phyloP scores from a whole-genome alignment of 176 grass and related monocot species.

The Saccharum officinarum region DNA sequence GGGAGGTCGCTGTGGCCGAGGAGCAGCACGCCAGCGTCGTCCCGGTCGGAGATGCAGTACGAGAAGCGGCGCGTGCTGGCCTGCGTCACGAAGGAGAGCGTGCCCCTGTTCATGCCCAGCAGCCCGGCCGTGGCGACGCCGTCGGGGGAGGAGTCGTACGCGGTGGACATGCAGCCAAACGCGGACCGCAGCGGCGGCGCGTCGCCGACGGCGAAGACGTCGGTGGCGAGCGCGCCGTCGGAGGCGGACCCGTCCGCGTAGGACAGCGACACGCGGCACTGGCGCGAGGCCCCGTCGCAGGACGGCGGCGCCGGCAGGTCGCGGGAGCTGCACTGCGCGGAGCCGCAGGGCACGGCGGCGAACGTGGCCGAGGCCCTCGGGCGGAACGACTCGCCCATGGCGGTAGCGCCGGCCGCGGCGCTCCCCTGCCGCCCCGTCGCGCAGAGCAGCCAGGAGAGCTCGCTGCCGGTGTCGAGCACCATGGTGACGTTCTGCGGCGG shows the following conservation, averaged over 20 bases:
- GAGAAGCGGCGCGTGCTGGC: constrained; percentile 80
- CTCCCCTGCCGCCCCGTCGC: not conserved
- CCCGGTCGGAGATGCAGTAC: constrained; percentile 95
- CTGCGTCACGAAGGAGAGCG: constrained; percentile 90
- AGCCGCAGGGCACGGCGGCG: constrained; percentile 76
- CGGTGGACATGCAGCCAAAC: constrained; percentile 80
- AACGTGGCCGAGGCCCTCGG: constrained; percentile 54
- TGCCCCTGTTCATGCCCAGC: constrained; percentile 89
- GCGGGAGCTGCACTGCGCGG: constrained; percentile 58
- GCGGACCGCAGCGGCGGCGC: constrained; percentile 55
- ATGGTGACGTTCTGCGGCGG: constrained; percentile 86
- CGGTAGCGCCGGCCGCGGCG: constrained; percentile 22
- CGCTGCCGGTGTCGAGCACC: constrained; percentile 96
- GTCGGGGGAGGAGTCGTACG: constrained; percentile 66
- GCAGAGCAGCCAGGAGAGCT: constrained; percentile 95
- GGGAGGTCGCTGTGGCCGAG: constrained; percentile 83
- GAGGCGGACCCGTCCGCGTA: constrained; percentile 88
- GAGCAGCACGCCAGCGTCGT: constrained; percentile 79
- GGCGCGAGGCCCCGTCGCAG: constrained; percentile 57
- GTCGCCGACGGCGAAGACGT: constrained; percentile 67
- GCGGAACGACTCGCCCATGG: constrained; percentile 30
- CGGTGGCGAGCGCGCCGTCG: constrained; percentile 76
- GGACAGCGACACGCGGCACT: constrained; percentile 68
- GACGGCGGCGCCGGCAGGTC: constrained; percentile 69
- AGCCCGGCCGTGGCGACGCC: constrained; percentile 51